A percentile compares a stretch with the other conserved stretches of the same genome.
Conservation (phyloP, 2,329 filamentous ascomycete genomes). For the Exophiala mesophila region DNA sequence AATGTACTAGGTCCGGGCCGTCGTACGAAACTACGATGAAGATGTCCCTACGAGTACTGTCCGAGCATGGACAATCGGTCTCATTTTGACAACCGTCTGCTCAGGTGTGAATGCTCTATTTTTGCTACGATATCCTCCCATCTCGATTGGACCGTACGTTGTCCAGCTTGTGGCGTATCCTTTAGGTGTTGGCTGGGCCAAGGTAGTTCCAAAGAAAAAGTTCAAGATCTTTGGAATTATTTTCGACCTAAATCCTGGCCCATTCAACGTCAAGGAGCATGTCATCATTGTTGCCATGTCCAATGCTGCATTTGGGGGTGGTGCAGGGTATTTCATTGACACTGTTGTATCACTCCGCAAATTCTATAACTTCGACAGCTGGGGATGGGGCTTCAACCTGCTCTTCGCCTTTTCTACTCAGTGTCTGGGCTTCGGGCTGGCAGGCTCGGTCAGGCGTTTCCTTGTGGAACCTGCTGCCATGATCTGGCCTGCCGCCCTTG, state of each 20-base stretch:
- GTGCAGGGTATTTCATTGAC: slow-evolving; percentile 28
- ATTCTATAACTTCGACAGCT: slow-evolving; percentile 23
- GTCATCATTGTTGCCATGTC: slow-evolving; percentile 35
- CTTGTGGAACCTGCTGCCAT: slow-evolving; percentile 57
- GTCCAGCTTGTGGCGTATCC: slow-evolving; percentile 57
- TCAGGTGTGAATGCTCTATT: slow-evolving; percentile 57
- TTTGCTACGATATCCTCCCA: slow-evolving; percentile 47
- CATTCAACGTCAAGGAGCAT: slow-evolving; percentile 40
- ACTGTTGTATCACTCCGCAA: slow-evolving; percentile 5
- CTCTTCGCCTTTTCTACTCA: slow-evolving; percentile 35
- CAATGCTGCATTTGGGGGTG: slow-evolving; percentile 28
- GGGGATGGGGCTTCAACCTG: slow-evolving; percentile 28
- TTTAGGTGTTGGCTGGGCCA: slow-evolving; percentile 32
- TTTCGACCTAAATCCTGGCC: slow-evolving; percentile 35
- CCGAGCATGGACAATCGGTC: slow-evolving; percentile 56
- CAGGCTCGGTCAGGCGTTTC: slow-evolving; percentile 59
- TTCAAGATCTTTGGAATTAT: slow-evolving; percentile 32
- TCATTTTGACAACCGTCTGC: slow-evolving; percentile 54
- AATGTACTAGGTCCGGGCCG: slow-evolving; percentile 50
- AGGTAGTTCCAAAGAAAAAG: slow-evolving; percentile 29
- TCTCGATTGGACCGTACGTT: slow-evolving; percentile 53
- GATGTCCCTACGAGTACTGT: slow-evolving; percentile 52
- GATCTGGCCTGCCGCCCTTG: slow-evolving; percentile 65
- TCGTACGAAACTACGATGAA: slow-evolving; percentile 58
- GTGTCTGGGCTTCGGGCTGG: slow-evolving; percentile 58